These are phyloP conservation scores for Diaporthe citri DNA, from an alignment of 2,329 filamentous ascomycete species.

Conservation along the genomic window DNA sequence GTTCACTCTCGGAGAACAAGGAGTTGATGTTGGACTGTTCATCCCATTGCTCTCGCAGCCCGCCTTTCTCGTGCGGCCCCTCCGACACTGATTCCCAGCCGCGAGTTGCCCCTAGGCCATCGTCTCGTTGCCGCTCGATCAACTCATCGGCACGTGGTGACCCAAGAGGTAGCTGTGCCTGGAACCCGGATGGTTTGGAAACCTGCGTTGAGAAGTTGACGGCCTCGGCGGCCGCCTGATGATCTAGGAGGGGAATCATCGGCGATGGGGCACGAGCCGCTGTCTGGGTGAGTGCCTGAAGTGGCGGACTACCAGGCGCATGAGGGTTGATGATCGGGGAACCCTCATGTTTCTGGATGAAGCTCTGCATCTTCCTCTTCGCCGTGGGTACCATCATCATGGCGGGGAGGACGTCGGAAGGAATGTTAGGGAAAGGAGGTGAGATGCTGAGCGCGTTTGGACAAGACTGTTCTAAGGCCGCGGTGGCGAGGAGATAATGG, in stretches of 20 bases:
- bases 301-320: slow-evolving; percentile 41
- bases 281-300: slow-evolving; percentile 19
- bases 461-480: not conserved
- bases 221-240: slow-evolving; percentile 6
- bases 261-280: slow-evolving; percentile 23
- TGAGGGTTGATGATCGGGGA: slow-evolving; percentile 28
- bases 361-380: slow-evolving; percentile 52
- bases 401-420: not conserved
- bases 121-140: not conserved
- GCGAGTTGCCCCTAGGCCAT: not conserved
- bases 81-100: slow-evolving; percentile 34
- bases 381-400: slow-evolving; percentile 48
- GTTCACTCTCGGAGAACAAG: slow-evolving; percentile 37
- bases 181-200: slow-evolving; percentile 3
- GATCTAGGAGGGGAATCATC: slow-evolving; percentile 19
- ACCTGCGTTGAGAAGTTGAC: slow-evolving; percentile 37
- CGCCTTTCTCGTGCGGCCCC: slow-evolving; percentile 21
- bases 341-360: slow-evolving; percentile 39
- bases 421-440: not conserved
- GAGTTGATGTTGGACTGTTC: slow-evolving; percentile 40
- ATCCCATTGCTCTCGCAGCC: slow-evolving; percentile 38
- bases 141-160: not conserved
- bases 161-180: slow-evolving; percentile 2
- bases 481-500: too few relatives aligned
- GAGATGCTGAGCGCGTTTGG: not conserved